Evolutionary conservation across 768 basidiomycete species (phyloP), one percentile per base, ranked within the genome.

Genomic region (Mycena polygramma): DNA sequence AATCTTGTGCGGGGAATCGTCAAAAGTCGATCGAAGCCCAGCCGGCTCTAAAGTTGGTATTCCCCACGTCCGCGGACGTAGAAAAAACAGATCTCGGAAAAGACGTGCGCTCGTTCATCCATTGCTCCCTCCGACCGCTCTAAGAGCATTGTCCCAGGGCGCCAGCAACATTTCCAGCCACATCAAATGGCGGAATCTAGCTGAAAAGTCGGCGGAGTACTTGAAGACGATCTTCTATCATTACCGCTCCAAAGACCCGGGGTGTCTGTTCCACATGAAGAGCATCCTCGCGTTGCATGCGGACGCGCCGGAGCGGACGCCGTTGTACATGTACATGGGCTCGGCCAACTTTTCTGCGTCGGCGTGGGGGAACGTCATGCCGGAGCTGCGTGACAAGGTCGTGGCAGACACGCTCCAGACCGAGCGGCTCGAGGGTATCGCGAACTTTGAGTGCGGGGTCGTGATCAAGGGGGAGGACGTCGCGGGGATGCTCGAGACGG

Each of bases 401-500:
- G 11, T 24, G 5, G 51, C 20, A 10, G 5, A 11, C 49, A 51
- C 35, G 4, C 14, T 41, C 7, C 3, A 4, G 45, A 45, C 52
- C 26, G 37, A 37, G 54, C 60, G 61, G 6, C 37, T 69, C 7
- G 48, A 41, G 49, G 17, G 17, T 0, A 13, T 69, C 13, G 26
- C 10, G 7, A 63, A 69, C 36, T 57, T 58, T 3, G 68, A 69
- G 49, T 63, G 68, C 22, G 61, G 68, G 2, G 55, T 69, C 7
- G 61, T 69, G 14, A 17, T 69, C 17, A 30, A 17, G 36, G 68
- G 61, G 17, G 5, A 7, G 7, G 37, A 60, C 17, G 63, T 69
- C 17, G 54, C 20, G 37, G 26, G 55, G 46, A 69, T 69, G 68
- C 35, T 69, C 13, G 68, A 69, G 55, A 63, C 60, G 37, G 36